Conservation (phyloP, 179 eudicot genomes). For the Beta corolliflora region DNA sequence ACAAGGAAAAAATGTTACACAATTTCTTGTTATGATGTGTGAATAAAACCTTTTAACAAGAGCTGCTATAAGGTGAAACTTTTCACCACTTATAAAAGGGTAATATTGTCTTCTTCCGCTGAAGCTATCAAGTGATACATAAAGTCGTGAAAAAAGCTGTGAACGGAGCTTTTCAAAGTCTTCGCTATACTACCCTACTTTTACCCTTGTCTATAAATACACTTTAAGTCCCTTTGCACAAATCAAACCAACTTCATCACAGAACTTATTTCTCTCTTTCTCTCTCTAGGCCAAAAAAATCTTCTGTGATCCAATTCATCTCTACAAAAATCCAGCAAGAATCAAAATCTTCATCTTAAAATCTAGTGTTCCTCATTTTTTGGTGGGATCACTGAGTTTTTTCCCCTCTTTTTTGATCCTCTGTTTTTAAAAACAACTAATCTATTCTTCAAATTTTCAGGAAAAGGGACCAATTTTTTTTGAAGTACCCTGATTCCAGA, state of each 20-base stretch:
- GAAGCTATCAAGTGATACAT: background rate
- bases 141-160: slow-evolving; percentile 20
- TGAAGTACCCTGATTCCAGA: slow-evolving; percentile 28
- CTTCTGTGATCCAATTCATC: slow-evolving; percentile 14
- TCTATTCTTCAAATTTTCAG: background rate
- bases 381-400: slow-evolving; percentile 30
- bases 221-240: slow-evolving; percentile 18
- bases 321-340: slow-evolving; percentile 16
- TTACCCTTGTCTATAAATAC: slow-evolving; percentile 32
- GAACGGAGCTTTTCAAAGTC: slow-evolving; percentile 26
- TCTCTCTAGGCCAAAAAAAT: slow-evolving; percentile 9
- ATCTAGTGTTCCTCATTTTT: slow-evolving; percentile 29
- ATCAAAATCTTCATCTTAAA: slow-evolving; percentile 14
- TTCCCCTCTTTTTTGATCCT: background rate
- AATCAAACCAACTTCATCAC: slow-evolving; percentile 23
- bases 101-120: slow-evolving; percentile 25
- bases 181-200: background rate
- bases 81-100: slow-evolving; percentile 25
- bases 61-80: slow-evolving; percentile 13
- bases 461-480: slow-evolving; percentile 37
- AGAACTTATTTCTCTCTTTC: slow-evolving; percentile 6
- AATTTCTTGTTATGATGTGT: slow-evolving; percentile 12
- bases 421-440: background rate
- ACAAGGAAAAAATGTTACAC: background rate
- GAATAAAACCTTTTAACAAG: slow-evolving; percentile 7